These are phyloP conservation scores for Komagataella pastoris DNA, from an alignment of 805 yeast species.

Conservation along the genomic window DNA sequence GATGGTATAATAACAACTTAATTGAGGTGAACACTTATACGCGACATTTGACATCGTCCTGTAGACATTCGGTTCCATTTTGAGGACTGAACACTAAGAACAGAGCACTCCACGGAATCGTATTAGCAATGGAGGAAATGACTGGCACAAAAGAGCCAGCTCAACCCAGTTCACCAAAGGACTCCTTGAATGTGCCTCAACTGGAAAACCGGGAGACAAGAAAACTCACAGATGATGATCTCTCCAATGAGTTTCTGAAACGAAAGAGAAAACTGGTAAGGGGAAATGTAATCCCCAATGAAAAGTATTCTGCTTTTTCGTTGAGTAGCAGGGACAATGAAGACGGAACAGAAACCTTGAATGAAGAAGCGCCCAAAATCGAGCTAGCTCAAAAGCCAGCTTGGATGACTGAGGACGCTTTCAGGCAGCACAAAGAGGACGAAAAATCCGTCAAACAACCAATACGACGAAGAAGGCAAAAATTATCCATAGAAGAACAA, in stretches of 20 bases:
- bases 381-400: conserved; percentile 11
- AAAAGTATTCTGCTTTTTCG: not conserved
- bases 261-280: not conserved
- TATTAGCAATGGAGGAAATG: not conserved
- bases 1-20: too few relatives aligned
- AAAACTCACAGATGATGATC: not conserved
- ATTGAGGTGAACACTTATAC: not conserved
- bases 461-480: conserved; percentile 17
- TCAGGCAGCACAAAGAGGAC: conserved; percentile 9
- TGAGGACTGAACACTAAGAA: not conserved
- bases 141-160: not conserved
- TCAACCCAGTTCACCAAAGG: not conserved
- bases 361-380: not conserved
- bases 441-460: conserved; percentile 2
- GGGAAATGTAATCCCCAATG: not conserved
- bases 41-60: not conserved
- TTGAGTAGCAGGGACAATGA: not conserved
- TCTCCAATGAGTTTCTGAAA: not conserved
- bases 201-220: not conserved
- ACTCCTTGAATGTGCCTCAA: not conserved
- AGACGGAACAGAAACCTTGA: not conserved
- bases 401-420: conserved; percentile 20
- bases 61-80: not conserved
- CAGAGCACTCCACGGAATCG: not conserved
- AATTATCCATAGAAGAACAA: conserved; percentile 9